Percentiles rank a stretch among this genome's conserved stretches.
These are phyloP conservation scores for Colletotrichum gloeosporioides DNA, from an alignment of 2,329 filamentous ascomycete species.

Conservation along the genomic window DNA sequence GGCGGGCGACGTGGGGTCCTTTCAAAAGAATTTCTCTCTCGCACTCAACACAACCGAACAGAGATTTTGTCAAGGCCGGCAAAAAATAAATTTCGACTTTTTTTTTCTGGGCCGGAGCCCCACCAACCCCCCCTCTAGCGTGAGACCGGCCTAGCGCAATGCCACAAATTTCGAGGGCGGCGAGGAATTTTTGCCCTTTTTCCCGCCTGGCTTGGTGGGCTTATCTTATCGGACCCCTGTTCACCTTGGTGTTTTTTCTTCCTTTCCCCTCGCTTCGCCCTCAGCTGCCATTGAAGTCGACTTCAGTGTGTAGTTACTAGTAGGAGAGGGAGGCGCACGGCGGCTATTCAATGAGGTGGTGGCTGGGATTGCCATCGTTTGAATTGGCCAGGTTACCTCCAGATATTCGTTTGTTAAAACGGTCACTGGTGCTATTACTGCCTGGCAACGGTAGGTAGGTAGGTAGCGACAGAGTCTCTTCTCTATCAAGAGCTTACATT, in stretches of 20 bases:
- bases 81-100: constrained; percentile 26
- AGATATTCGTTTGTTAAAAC: neutral
- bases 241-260: neutral
- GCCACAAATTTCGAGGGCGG: constrained; percentile 18
- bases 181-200: constrained; percentile 16
- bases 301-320: neutral
- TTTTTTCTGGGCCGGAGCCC: constrained; percentile 19
- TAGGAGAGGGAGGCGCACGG: neutral
- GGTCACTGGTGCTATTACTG: neutral
- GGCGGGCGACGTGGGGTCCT: constrained; percentile 22
- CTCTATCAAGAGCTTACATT: neutral
- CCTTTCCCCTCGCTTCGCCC: neutral
- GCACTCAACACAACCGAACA: constrained; percentile 14
- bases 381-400: neutral
- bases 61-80: constrained; percentile 20
- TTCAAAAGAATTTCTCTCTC: constrained; percentile 23
- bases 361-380: neutral
- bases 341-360: neutral
- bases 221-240: constrained; percentile 19
- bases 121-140: constrained; percentile 18
- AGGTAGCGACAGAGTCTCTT: neutral
- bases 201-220: constrained; percentile 1
- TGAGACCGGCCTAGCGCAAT: constrained; percentile 9
- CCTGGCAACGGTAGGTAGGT: neutral
- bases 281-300: neutral